Conservation (phyloP, 169 alveolate genomes). For the Pseudocohnilembus persalinus region DNA sequence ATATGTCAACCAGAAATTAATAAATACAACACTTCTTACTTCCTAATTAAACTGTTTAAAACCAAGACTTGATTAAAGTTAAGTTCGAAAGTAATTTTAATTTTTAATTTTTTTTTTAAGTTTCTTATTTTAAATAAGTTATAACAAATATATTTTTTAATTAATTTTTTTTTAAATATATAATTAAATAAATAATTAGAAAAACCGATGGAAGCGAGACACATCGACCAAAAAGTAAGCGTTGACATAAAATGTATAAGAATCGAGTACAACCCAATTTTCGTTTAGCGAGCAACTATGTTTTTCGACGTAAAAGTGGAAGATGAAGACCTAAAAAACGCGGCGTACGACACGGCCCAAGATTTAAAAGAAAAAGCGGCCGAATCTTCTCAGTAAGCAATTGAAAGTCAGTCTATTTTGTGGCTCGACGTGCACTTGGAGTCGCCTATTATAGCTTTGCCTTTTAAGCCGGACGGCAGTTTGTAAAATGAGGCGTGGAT, state of each 20-base stretch:
- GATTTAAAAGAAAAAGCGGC: constrained; percentile 19
- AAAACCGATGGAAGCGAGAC: constrained; percentile 13
- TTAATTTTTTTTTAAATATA: too few species aligned
- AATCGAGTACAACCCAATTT: constrained; percentile 23
- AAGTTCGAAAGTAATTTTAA: neutral
- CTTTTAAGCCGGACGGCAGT: constrained; percentile 18
- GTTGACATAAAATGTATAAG: constrained; percentile 12
- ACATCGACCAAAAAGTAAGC: neutral
- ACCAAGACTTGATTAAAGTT: neutral
- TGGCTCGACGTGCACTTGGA: constrained; percentile 19
- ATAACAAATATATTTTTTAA: too few species aligned
- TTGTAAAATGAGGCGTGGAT: constrained; percentile 34
- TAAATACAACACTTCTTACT: neutral
- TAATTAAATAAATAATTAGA: too few species aligned
- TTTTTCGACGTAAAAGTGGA: constrained; percentile 38
- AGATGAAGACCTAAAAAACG: constrained; percentile 36
- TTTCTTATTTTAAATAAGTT: too few species aligned
- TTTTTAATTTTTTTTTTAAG: too few species aligned
- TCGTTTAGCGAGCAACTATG: constrained; percentile 17
- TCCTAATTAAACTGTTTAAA: neutral
- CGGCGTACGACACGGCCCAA: constrained; percentile 30
- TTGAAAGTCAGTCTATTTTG: constrained; percentile 23
- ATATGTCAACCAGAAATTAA: neutral
- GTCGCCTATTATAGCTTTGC: constrained; percentile 33
- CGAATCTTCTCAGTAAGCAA: constrained; percentile 16